Evolutionary conservation across 1,284 basidiomycete genomes (phyloP), one percentile per base, ranked within the genome.

Genomic region (Testicularia cyperi): DNA sequence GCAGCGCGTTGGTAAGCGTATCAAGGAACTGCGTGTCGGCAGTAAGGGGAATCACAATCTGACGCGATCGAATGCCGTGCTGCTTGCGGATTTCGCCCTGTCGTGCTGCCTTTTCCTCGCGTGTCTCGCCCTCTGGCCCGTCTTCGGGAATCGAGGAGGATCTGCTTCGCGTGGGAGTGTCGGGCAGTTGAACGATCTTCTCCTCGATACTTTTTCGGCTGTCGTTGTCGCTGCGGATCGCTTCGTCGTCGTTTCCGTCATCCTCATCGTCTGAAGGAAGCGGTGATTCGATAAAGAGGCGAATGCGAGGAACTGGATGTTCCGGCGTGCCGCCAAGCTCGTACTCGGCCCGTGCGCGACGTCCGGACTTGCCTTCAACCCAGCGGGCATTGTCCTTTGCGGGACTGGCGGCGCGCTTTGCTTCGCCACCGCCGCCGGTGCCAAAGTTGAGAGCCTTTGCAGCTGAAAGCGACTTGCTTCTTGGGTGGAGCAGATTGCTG

Each of bases 1-100:
- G 81, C 18, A 95, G 80, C 4, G 88, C 85, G 0, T 83, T 82
- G 0, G 83, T 84, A 30, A 94, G 82, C 7, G 89, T 82, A 29
- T 85, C 82, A 75, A 92, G 88, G 79, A 97, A 96, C 1, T 78
- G 83, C 23, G 84, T 82, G 70, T 95, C 90, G 24, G 89, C 86
- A 15, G 82, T 81, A 9, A 96, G 83, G 2, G 89, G 88, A 33
- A 95, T 87, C 47, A 91, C 81, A 15, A 91, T 43, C 19, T 63
- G 53, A 22, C 60, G 53, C 7, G 60, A 53, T 6, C 52, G 46
- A 4, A 36, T 43, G 16, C 58, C 58, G 21, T 54, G 53, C 19
- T 49, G 53, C 10, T 45, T 26, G 12, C 54, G 48, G 18, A 63
- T 63, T 31, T 63, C 60, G 30, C 32, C 38, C 27, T 56, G 60